A percentile compares a stretch with the other conserved stretches of the same genome.
Evolutionary conservation across 1,284 basidiomycete genomes (phyloP).

Genomic region (Gymnopus androsaceus): DNA sequence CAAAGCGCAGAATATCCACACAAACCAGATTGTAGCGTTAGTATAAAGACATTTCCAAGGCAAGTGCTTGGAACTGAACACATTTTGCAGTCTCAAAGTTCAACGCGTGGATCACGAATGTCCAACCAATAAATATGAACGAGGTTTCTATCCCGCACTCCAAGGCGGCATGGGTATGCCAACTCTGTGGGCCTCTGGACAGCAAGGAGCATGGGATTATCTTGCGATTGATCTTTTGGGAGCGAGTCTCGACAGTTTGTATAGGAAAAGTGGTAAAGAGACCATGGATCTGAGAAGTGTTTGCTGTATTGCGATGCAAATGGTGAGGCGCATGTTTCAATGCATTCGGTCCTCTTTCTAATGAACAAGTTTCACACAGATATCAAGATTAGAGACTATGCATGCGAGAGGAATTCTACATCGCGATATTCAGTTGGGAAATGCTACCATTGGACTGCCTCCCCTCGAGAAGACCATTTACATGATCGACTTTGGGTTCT

Average conservation of each 20-base stretch:
- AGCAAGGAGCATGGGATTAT: conserved; percentile 66
- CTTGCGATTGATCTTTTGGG: conserved; percentile 76
- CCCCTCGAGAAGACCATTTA: conserved; percentile 64
- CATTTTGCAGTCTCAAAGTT: too few species aligned
- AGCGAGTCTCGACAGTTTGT: conserved; percentile 63
- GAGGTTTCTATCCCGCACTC: conserved; percentile 64
- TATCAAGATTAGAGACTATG: conserved; percentile 69
- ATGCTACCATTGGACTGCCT: conserved; percentile 62
- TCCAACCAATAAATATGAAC: conserved; percentile 73
- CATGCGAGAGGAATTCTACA: conserved; percentile 70
- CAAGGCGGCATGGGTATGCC: conserved; percentile 78
- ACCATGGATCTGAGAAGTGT: conserved; percentile 68
- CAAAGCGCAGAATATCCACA: conserved; percentile 58
- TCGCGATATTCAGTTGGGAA: conserved; percentile 76
- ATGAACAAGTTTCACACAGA: conserved; percentile 42
- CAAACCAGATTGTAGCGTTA: conserved; percentile 61
- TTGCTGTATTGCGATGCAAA: conserved; percentile 72
- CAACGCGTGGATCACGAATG: conserved; percentile 69
- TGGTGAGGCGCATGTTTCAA: conserved; percentile 46
- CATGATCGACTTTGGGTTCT: conserved; percentile 84
- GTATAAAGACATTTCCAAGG: too few species aligned
- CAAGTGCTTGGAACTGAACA: too few species aligned
- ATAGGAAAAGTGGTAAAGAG: conserved; percentile 54
- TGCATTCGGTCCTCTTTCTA: neutral
- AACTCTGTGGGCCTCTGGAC: conserved; percentile 60